Base-by-base conservation (phyloP, 768 basidiomycete genomes). In the Floccularia luteovirens region DNA sequence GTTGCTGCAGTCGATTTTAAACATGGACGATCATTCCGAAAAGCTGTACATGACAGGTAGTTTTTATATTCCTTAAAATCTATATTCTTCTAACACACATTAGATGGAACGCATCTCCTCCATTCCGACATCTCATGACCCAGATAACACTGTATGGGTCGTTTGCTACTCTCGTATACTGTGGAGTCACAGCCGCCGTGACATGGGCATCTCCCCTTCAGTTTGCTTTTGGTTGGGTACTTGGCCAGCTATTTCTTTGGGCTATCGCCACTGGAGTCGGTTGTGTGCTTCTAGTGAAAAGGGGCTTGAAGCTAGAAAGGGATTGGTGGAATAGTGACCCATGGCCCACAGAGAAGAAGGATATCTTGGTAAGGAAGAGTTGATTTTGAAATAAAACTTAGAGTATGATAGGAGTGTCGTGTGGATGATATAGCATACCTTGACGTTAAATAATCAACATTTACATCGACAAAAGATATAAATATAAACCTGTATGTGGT, bases 211-310 rank as follows among this genome's bases (percentile, higher is more conserved):
- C 55, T 3, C 40, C 56, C 3, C 38, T 56, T 2, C 31, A 51
- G 22, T 60, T 59, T 36, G 57, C 59, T 7, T 61, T 59, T 32
- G 59, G 50, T 2, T 58, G 53, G 50, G 55, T 57, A 2, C 44
- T 60, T 12, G 55, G 49, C 4, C 59, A 58, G 46, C 47, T 58
- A 16, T 58, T 58, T 33, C 40, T 60, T 13, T 58, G 56, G 57
- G 48, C 46, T 24, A 43, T 44, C 31, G 36, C 51, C 10, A 50
- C 50, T 37, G 51, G 48, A 16, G 10, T 51, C 4, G 50, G 52
- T 4, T 55, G 48, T 41, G 41, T 45, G 12, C 31, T 49, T 10
- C 31, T 54, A 7, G 41, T 44, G 2, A 52, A 40, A 28, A 30
- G 47, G 28, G 53, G 53, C 10, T 38, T 55, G 20, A 40, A 34